Percentiles rank a stretch among this genome's conserved stretches.
phyloP scores from a whole-genome alignment of 2,329 filamentous ascomycete genomes.

The Lachnellula suecica region DNA sequence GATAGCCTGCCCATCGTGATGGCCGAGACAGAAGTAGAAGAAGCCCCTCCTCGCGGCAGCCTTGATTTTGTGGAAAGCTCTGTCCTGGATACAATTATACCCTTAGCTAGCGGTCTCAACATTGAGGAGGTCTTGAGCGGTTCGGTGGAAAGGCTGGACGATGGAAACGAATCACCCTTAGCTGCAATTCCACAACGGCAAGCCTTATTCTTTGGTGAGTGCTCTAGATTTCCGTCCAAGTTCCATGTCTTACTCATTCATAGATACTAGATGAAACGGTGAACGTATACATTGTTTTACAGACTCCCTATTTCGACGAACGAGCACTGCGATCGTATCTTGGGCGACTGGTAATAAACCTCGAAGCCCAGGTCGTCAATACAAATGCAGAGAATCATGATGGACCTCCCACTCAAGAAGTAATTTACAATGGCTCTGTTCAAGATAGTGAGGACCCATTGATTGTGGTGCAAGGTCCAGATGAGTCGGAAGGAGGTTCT shows the following conservation, averaged over 20 bases:
- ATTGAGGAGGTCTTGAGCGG: conserved; percentile 51
- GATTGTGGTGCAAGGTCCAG: conserved; percentile 43
- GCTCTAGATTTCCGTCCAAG: conserved; percentile 27
- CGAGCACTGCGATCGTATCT: conserved; percentile 57
- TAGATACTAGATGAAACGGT: conserved; percentile 69
- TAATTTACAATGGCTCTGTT: conserved; percentile 57
- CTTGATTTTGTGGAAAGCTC: conserved; percentile 56
- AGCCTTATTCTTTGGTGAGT: conserved; percentile 70
- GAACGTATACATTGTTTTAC: conserved; percentile 66
- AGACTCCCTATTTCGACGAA: conserved; percentile 60
- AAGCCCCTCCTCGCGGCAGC: conserved; percentile 35
- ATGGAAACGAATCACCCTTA: conserved; percentile 39
- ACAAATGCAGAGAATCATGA: conserved; percentile 45
- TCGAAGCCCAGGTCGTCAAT: conserved; percentile 68
- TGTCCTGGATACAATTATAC: conserved; percentile 60
- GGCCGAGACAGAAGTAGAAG: conserved; percentile 32
- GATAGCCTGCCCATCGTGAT: conserved; percentile 19
- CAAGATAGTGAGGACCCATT: conserved; percentile 50
- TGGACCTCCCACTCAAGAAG: conserved; percentile 51
- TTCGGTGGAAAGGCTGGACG: conserved; percentile 37
- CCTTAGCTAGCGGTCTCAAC: conserved; percentile 52
- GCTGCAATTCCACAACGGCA: conserved; percentile 62
- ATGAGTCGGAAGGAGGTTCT: conserved; percentile 35
- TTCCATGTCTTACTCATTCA: conserved; percentile 46
- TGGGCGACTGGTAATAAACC: conserved; percentile 59